These are phyloP conservation scores for Nicotiana tomentosiformis DNA, from an alignment of 257 asterid genomes.

Conservation along the genomic window DNA sequence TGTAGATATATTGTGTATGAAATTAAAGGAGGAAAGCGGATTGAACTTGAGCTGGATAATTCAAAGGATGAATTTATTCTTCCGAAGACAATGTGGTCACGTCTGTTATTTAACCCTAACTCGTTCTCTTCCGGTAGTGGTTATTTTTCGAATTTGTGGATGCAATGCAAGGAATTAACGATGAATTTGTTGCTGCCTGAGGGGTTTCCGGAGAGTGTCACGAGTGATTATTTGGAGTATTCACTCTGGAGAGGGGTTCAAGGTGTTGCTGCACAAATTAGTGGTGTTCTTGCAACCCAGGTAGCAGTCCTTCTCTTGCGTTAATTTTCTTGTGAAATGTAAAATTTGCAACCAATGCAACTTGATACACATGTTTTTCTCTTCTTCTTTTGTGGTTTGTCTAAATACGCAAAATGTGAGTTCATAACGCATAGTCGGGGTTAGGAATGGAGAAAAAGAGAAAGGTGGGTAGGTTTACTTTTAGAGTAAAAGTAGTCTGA, in stretches of 20 bases:
- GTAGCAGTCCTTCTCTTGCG: constrained; percentile 24
- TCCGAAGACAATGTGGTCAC: constrained; percentile 33
- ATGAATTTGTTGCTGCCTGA: constrained; percentile 66
- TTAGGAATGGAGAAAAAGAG: no score
- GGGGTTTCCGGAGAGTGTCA: constrained; percentile 90
- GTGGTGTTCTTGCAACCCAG: constrained; percentile 97
- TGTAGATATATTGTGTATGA: constrained; percentile 33
- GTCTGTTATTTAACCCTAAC: constrained; percentile 33
- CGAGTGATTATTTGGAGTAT: constrained; percentile 87
- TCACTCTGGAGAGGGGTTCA: constrained; percentile 98
- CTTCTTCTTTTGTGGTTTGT: no score
- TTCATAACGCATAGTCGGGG: no score
- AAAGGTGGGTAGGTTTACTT: no score
- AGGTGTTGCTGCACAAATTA: constrained; percentile 91
- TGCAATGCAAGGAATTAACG: constrained; percentile 54
- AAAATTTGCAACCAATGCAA: neutral
- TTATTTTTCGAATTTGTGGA: constrained; percentile 42
- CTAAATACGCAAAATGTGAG: no score
- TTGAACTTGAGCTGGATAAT: constrained; percentile 60
- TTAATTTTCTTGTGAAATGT: neutral
- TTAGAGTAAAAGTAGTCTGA: no score
- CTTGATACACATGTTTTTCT: no score
- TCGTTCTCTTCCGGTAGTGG: neutral
- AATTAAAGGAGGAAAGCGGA: constrained; percentile 69
- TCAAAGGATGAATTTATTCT: constrained; percentile 61